A percentile compares a stretch with the other conserved stretches of the same genome.
These are phyloP conservation scores for Nitzschia inconspicua DNA, from an alignment of 108 stramenopile species.

Conservation along the genomic window DNA sequence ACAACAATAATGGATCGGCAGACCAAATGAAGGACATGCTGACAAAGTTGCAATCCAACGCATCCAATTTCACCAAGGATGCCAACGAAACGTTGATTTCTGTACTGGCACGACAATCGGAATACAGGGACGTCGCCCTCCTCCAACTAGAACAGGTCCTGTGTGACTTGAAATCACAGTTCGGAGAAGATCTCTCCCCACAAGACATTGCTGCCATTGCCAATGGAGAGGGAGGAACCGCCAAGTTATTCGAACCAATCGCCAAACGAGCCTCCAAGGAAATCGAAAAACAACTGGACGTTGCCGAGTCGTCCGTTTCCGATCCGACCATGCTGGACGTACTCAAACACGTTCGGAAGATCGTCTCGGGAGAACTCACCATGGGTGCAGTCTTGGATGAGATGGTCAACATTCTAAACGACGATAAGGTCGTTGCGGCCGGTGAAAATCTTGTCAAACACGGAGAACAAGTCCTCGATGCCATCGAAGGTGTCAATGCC, in stretches of 20 bases:
- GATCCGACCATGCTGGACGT: slow-evolving; percentile 52
- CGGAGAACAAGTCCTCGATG: slow-evolving; percentile 78
- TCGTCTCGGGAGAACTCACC: slow-evolving; percentile 70
- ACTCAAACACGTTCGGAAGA: slow-evolving; percentile 67
- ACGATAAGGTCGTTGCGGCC: slow-evolving; percentile 72
- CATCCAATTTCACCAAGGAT: slow-evolving; percentile 47
- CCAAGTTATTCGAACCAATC: slow-evolving; percentile 81
- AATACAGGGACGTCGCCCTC: slow-evolving; percentile 73
- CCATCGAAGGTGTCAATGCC: slow-evolving; percentile 77
- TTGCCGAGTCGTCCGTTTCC: slow-evolving; percentile 60
- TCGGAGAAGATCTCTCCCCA: slow-evolving; percentile 68
- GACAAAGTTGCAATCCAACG: slow-evolving; percentile 49
- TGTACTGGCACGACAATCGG: slow-evolving; percentile 54
- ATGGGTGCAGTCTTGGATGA: slow-evolving; percentile 69
- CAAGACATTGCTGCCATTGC: slow-evolving; percentile 76
- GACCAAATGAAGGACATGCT: slow-evolving; percentile 54
- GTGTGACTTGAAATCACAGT: slow-evolving; percentile 61
- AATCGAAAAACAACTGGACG: slow-evolving; percentile 79
- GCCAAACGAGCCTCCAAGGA: slow-evolving; percentile 78
- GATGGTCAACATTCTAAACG: slow-evolving; percentile 72
- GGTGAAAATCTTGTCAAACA: slow-evolving; percentile 67
- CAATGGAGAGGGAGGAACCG: slow-evolving; percentile 75
- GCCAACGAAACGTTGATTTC: slow-evolving; percentile 86
- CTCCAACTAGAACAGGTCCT: slow-evolving; percentile 72
- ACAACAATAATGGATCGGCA: slow-evolving; percentile 25